Base-by-base conservation (phyloP, 2,329 filamentous ascomycete species). In the Colletotrichum incanum region DNA sequence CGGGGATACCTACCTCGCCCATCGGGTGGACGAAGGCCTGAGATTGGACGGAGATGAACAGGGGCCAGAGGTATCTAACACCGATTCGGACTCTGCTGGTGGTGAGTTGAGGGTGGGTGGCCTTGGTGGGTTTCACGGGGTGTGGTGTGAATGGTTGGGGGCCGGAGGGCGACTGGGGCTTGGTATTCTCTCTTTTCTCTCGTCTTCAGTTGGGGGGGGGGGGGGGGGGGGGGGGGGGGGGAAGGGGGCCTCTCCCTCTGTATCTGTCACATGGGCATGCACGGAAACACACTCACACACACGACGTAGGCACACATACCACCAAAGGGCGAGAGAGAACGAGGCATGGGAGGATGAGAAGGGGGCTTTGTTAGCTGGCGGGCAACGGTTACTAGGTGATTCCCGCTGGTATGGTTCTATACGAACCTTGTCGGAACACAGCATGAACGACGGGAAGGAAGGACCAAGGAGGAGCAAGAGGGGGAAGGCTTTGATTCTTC, bases 361-460 rank as follows among this genome's bases (percentile, higher is more conserved):
- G 34, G 23, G 47, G 23, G 23, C 23, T 28, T 28, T 28, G 47
- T 23, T n/a, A 16, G 18, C 16, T 45, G 20, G 14, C 31, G 43
- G 14, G n/a, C 31, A 18, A 11, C 20, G 12, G 47, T 18, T 49
- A 11, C 28, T 26, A 49, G n/a, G n/a, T 20, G n/a, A 62, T 50
- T 67, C 64, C 69, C 69, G 65, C 65, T 45, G 43, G 37, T 63
- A 59, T 68, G 69, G 69, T 64, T 59, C 65, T 37, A 63, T 68
- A 64, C 65, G 65, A 68, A 68, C 58, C 58, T 45, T 68, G 69
- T 68, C 58, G 69, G 65, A 68, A 72, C 69, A 72, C 69, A 64
- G 45, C 69, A 68, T 68, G 65, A 72, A 68, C 50, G 45, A 68
- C 52, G 45, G 69, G 52, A 59, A 68, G 31, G 45, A 28, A 14